These are phyloP conservation scores for Phytophthora palmivora DNA, from an alignment of 352 stramenopile genomes.

Conservation along the genomic window DNA sequence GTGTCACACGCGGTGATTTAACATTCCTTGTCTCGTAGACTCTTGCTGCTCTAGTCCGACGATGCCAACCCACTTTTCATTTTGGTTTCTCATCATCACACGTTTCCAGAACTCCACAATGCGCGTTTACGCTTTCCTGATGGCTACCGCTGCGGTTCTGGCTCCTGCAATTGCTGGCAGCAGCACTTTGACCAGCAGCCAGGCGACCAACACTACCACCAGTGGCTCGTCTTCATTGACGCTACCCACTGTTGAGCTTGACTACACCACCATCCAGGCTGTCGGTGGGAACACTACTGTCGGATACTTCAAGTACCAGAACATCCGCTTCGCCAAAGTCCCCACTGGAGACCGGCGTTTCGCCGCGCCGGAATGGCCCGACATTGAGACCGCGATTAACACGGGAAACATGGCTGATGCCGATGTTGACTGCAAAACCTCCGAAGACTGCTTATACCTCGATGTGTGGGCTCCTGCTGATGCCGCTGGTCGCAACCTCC, in stretches of 20 bases:
- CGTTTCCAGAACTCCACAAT: constrained; percentile 2
- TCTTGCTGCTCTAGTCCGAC: no score
- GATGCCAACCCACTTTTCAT: no score
- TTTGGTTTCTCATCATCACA: no score
- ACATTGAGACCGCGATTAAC: constrained; percentile 30
- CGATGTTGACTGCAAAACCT: constrained; percentile 28
- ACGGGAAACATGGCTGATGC: constrained; percentile 36
- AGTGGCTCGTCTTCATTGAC: constrained; percentile 14
- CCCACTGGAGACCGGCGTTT: constrained; percentile 36
- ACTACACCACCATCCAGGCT: constrained; percentile 40
- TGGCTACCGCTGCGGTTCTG: constrained; percentile 8
- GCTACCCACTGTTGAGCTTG: constrained; percentile 29
- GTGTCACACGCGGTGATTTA: no score
- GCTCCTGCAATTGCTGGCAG: constrained; percentile 9
- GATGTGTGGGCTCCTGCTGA: constrained; percentile 42
- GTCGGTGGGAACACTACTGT: constrained; percentile 33
- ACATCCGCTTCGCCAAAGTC: constrained; percentile 38
- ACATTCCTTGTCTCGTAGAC: no score
- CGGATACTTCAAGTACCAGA: constrained; percentile 47
- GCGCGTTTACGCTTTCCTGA: constrained; percentile 24
- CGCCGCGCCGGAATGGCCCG: constrained; percentile 29
- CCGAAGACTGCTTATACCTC: constrained; percentile 47
- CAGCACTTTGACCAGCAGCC: constrained; percentile 4
- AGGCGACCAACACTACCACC: not conserved
- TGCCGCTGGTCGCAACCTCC: constrained; percentile 28